Evolutionary conservation across 176 grass and related monocot species (phyloP), one percentile per base, ranked within the genome.

Genomic region (Bonia amplexicaulis): DNA sequence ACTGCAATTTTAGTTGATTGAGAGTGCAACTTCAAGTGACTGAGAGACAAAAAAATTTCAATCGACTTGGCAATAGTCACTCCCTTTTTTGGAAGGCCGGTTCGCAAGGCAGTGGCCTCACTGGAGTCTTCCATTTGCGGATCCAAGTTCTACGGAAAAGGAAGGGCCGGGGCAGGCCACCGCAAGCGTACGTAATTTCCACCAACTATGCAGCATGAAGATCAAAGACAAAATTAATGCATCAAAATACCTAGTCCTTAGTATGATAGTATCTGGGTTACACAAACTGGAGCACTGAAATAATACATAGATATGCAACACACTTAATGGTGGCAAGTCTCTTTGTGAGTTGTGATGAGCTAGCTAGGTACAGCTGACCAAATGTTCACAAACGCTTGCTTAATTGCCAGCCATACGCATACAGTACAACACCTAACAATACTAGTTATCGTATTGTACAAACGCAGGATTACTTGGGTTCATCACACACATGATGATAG

Each of bases 401-500:
- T n/a, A n/a, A n/a, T n/a, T 39, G 45, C 58, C 42, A 20, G 22
- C 27, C 42, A n/a, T 53, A 22, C 6, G 15, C 2, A 72, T 14
- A 69, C 14, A 31, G 13, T 77, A 44, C 39, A 69, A 3, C 23
- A 35, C 9, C 66, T 39, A 73, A 41, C 26, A 47, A 20, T 69
- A 63, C 39, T 54, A 59, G 12, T 63, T 41, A 44, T 19, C 39
- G 46, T 55, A 74, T 74, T 47, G 22, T 72, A 25, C 66, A 48
- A 33, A 33, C 68, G 1, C 80, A 84, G 6, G 22, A 60, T 58
- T 44, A 65, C 88, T 52, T 52, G 59, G 82, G 77, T 59, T 44
- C 19, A 31, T 75, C 66, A 60, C 60, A 6, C 23, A 42, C 71
- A 72, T 5, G 57, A 58, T 9, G 79, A 52, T 17, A 82, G 66